phyloP scores from a whole-genome alignment of 495 filamentous ascomycete genomes.

The Trichoderma parareesei region DNA sequence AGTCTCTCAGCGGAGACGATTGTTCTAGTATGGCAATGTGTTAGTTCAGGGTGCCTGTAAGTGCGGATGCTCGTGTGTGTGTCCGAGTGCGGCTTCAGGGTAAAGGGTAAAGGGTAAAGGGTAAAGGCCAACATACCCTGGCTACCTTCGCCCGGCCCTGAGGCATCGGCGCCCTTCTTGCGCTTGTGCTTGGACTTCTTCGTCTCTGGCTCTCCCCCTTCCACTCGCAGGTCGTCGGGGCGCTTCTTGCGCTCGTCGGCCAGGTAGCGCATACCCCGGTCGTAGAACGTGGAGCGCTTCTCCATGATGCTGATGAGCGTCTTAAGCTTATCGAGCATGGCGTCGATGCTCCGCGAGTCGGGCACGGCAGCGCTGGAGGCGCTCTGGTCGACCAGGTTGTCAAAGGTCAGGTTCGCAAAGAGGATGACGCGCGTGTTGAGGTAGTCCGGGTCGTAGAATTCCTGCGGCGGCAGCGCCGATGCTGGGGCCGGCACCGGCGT shows the following conservation, averaged over 20 bases:
- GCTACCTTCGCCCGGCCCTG: constrained; percentile 54
- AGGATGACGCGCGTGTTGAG: constrained; percentile 48
- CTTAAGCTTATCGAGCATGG: constrained; percentile 58
- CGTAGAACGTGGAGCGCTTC: constrained; percentile 51
- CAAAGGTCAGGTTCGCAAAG: constrained; percentile 51
- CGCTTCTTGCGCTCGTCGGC: constrained; percentile 53
- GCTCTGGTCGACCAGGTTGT: constrained; percentile 60
- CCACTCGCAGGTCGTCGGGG: constrained; percentile 40
- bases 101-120: background rate
- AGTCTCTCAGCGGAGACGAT: constrained; percentile 38
- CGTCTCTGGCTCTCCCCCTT: constrained; percentile 38
- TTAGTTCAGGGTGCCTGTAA: constrained; percentile 9
- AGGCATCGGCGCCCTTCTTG: constrained; percentile 41
- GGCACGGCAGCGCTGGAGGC: constrained; percentile 59
- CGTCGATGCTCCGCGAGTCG: constrained; percentile 64
- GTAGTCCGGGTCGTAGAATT: constrained; percentile 55
- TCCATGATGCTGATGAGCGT: constrained; percentile 58
- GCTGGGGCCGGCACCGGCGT: constrained; percentile 52
- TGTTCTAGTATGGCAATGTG: constrained; percentile 28
- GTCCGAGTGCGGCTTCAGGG: background rate
- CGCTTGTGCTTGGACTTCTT: constrained; percentile 51
- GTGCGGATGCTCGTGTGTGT: background rate
- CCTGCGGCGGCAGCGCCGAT: constrained; percentile 42
- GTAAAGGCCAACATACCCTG: constrained; percentile 47
- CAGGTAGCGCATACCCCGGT: constrained; percentile 65